Evolutionary conservation across 371 early-diverging fungal species (phyloP), one percentile per base, ranked within the genome.

Genomic region (Mortierella polycephala): DNA sequence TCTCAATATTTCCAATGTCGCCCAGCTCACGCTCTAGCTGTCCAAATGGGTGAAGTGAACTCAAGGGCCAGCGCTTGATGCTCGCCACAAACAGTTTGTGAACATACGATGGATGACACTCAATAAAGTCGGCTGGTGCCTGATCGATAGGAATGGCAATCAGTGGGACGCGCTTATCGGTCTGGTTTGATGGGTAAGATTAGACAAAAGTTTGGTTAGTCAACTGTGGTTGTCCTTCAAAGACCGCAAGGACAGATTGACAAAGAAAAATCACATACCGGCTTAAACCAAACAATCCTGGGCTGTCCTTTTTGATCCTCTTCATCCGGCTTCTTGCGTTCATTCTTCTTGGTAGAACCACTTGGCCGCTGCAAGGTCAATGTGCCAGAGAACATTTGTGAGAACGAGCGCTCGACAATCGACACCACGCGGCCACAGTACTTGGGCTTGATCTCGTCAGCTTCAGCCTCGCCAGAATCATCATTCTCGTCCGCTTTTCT

Each of bases 211-310:
- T 30, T 30, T 30, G 30, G 30, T 30, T 51, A 71, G 46, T 64
- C 16, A 41, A 57, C 14, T 13, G 0, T 5, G 45, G n/a, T 44
- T 11, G 49, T 21, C 7, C 13, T 56, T 46, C 40, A 41, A 57
- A 5, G 56, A 40, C 40, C 4, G 30, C 4, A 4, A 30, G 30
- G 30, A 30, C 30, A 30, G 30, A 30, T 30, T 4, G 4, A 30
- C 30, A 30, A 30, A 1, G 30, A 30, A 30, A 60, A 13, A 11
- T 5, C 21, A 60, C 82, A 57, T 67, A 87, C 81, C 9, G 96
- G 95, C 81, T 89, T 90, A 86, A 96, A 95, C 95, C 95, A 96
- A 10, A 92, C 88, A 51, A 91, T 89, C 44, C 88, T 70, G 5
- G 88, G 86, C 7, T 74, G 68, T 46, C 72, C 82, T 64, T 83